A percentile compares a stretch with the other conserved stretches of the same genome.
These are phyloP conservation scores for Torulaspora franciscae DNA, from an alignment of 805 yeast species.

Conservation along the genomic window DNA sequence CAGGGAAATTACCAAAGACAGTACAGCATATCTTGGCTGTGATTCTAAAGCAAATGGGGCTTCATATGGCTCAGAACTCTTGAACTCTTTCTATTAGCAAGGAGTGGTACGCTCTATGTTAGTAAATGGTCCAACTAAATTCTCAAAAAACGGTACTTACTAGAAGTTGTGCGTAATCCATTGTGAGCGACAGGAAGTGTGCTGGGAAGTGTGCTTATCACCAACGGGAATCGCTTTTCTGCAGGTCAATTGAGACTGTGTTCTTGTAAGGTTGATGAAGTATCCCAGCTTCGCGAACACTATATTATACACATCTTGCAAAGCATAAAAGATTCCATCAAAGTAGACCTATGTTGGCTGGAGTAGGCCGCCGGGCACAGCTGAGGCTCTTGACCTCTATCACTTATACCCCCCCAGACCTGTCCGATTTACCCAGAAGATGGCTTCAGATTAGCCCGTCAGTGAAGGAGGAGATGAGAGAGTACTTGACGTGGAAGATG, in stretches of 20 bases:
- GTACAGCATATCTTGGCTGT: slow-evolving; percentile 26
- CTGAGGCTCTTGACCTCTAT: slow-evolving; percentile 4
- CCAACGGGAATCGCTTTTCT: no score
- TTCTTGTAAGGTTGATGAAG: neutral
- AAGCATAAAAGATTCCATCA: no score
- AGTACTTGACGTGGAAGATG: slow-evolving; percentile 35
- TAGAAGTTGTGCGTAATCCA: slow-evolving; percentile 24
- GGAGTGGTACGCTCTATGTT: slow-evolving; percentile 1
- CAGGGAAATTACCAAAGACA: slow-evolving; percentile 20
- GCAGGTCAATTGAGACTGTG: no score
- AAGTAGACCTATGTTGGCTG: slow-evolving; percentile 1
- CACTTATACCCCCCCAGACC: slow-evolving; percentile 30
- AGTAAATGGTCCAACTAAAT: slow-evolving; percentile 1
- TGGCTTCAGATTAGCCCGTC: slow-evolving; percentile 35
- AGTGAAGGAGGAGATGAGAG: slow-evolving; percentile 37
- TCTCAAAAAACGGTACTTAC: slow-evolving; percentile 17
- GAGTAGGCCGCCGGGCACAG: neutral
- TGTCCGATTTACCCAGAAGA: slow-evolving; percentile 25
- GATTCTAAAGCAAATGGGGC: slow-evolving; percentile 15
- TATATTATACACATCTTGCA: no score
- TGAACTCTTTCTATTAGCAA: slow-evolving; percentile 22
- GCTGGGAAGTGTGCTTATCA: neutral
- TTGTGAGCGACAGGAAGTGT: neutral
- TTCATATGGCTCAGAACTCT: slow-evolving; percentile 14
- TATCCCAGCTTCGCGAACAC: no score